These are phyloP conservation scores for Ilyonectria mors-panacis DNA, from an alignment of 2,329 filamentous ascomycete genomes.

Conservation along the genomic window DNA sequence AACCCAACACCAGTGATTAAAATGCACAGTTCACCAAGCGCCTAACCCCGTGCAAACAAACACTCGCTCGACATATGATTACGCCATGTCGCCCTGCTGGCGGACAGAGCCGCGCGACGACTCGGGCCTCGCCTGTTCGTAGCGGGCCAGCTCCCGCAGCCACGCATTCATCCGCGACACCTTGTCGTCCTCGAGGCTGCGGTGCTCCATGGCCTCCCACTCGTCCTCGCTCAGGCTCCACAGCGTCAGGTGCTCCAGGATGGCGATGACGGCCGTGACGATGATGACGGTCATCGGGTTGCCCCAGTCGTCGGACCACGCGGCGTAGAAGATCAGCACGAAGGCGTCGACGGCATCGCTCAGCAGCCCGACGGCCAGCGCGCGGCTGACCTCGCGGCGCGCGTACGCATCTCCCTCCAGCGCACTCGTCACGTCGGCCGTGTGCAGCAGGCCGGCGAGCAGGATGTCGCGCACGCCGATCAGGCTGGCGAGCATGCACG, in stretches of 20 bases:
- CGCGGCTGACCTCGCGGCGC: slow-evolving; percentile 49
- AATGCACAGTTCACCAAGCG: background rate
- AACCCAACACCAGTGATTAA: background rate
- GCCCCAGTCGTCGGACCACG: slow-evolving; percentile 49
- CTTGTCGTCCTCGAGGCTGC: slow-evolving; percentile 48
- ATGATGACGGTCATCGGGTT: slow-evolving; percentile 49
- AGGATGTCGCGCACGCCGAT: slow-evolving; percentile 52
- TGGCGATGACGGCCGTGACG: slow-evolving; percentile 49
- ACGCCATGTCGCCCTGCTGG: slow-evolving; percentile 12
- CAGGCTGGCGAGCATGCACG: slow-evolving; percentile 50
- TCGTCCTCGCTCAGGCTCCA: slow-evolving; percentile 53
- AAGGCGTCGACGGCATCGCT: slow-evolving; percentile 54
- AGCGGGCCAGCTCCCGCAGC: slow-evolving; percentile 48
- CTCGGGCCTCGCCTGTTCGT: slow-evolving; percentile 16
- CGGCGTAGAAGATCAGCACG: slow-evolving; percentile 53
- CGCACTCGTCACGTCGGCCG: slow-evolving; percentile 39
- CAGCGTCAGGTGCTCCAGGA: slow-evolving; percentile 52
- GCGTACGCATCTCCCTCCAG: slow-evolving; percentile 27
- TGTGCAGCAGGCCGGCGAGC: slow-evolving; percentile 49
- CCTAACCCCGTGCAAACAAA: background rate
- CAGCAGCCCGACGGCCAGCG: slow-evolving; percentile 50
- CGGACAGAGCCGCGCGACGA: slow-evolving; percentile 17
- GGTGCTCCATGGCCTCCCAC: slow-evolving; percentile 36
- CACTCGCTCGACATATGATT: background rate
- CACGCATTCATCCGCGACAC: slow-evolving; percentile 51